Evolutionary conservation across 257 asterid genomes (phyloP).

Genomic region (Plantago ovata): DNA sequence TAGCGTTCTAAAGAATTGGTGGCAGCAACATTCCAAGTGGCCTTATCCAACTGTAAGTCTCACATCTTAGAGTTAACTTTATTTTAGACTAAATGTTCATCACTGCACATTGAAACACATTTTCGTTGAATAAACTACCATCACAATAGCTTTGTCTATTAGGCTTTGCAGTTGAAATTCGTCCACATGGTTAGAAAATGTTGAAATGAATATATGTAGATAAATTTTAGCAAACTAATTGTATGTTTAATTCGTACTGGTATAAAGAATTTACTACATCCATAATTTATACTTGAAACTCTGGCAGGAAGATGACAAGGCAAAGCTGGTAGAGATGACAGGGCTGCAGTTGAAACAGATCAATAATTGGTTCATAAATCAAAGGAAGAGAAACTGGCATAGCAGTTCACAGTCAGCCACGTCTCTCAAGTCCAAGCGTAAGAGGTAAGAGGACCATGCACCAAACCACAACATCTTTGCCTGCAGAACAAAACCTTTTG

Average conservation of each 20-base stretch:
- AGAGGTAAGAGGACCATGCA: constrained; percentile 40
- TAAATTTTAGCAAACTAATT: neutral
- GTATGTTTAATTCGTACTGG: neutral
- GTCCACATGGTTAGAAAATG: neutral
- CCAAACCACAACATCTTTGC: neutral
- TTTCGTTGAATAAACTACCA: too few relatives aligned
- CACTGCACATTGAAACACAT: too few relatives aligned
- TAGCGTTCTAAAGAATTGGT: constrained; percentile 80
- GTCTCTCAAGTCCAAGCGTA: constrained; percentile 93
- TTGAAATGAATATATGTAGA: neutral
- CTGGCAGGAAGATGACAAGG: constrained; percentile 92
- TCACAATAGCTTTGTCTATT: too few relatives aligned
- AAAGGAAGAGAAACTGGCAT: constrained; percentile 94
- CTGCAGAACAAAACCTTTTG: neutral
- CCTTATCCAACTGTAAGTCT: constrained; percentile 90
- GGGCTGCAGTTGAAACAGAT: constrained; percentile 95
- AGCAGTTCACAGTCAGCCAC: constrained; percentile 74
- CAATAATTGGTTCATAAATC: constrained; percentile 97
- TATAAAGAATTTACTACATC: too few relatives aligned
- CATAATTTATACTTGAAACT: neutral
- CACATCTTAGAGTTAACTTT: neutral
- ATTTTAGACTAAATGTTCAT: too few relatives aligned
- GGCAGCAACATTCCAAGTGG: constrained; percentile 98
- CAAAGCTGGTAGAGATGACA: constrained; percentile 88
- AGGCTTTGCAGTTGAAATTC: neutral